Evolutionary conservation across 768 basidiomycete genomes (phyloP), one percentile per base, ranked within the genome.

Genomic region (Suillus luteus): DNA sequence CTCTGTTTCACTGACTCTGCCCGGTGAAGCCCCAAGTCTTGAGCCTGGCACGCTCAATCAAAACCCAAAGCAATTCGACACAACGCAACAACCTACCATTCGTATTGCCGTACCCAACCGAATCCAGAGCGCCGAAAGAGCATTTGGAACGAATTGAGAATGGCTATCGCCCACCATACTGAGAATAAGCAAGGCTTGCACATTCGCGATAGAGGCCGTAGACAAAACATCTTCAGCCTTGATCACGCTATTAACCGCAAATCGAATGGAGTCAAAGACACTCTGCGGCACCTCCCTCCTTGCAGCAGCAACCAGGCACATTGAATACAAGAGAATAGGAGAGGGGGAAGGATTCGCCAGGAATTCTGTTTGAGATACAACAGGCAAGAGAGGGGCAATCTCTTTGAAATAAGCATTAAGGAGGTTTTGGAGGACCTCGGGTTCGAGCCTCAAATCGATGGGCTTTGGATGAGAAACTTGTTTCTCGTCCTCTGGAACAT

Each of bases 11-110:
- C 88, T 0, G 90, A 88, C 74, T 96, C 94, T 52, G 96, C 93
- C 31, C 97, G 86, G 75, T 99, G 96, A 59, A 99, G 77, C 3
- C 97, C 97, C 35, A 99, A 82, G 73, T 99, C 96, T 79, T 99
- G 97, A 5, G 96, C 97, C 95, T 95, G 67, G 35, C 66, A 15
- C 19, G 7, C 62, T 17, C 60, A 59, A 63, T 69, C 52, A 75
- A 64, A 64, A 38, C 58, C 62, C 60, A 64, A 60, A 27, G 37
- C 27, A 22, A 33, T 55, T 8, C 24, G 35, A 51, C 35, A n/a
- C 24, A 55, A 38, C 33, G 62, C 64, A 61, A 66, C 64, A n/a
- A 78, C 87, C 68, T 64, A 92, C 91, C 96, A 98, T 95, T 69
- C 95, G 84, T 66, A 96, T 89, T n/a, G 93, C 92, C 33, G 88